Percentiles rank a stretch among this genome's conserved stretches.
These are phyloP conservation scores for Elaeagnus macrophylla DNA, from an alignment of 306 rosid species.

Conservation along the genomic window DNA sequence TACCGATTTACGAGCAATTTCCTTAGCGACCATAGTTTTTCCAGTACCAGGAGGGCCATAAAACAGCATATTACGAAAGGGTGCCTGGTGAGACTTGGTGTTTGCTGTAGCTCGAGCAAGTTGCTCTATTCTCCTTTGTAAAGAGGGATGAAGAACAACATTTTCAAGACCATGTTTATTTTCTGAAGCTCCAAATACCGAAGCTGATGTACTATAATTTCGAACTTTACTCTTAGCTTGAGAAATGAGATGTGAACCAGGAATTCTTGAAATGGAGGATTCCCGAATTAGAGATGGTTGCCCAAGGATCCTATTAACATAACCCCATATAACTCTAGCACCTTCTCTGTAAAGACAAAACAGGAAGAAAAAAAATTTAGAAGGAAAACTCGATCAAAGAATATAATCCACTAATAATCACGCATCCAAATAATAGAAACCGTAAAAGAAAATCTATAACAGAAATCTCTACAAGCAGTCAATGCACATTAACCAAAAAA, in stretches of 20 bases:
- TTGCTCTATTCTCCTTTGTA: conserved; percentile 74
- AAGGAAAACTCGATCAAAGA: conserved; percentile 1
- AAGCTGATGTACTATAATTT: conserved; percentile 37
- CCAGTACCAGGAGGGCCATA: conserved; percentile 99
- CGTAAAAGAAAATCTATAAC: not conserved
- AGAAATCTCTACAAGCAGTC: not conserved
- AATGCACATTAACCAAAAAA: not conserved
- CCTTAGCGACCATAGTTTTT: conserved; percentile 98
- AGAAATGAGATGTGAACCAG: conserved; percentile 69
- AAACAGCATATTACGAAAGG: conserved; percentile 92
- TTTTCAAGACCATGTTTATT: conserved; percentile 55
- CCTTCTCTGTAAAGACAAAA: conserved; percentile 64
- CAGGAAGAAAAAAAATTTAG: conserved; percentile 17
- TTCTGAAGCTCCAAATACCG: conserved; percentile 33
- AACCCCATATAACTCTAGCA: conserved; percentile 93
- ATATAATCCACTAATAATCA: not conserved
- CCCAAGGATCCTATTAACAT: conserved; percentile 87
- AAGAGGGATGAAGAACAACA: conserved; percentile 83
- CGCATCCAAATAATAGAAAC: not conserved
- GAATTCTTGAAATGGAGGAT: conserved; percentile 81
- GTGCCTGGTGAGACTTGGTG: conserved; percentile 92
- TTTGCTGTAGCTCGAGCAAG: conserved; percentile 92
- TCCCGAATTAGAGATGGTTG: conserved; percentile 97
- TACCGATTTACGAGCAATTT: conserved; percentile 93
- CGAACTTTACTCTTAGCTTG: conserved; percentile 51